These are phyloP conservation scores for Cenchrus purpureus DNA, from an alignment of 176 grass and related monocot genomes.

Conservation along the genomic window DNA sequence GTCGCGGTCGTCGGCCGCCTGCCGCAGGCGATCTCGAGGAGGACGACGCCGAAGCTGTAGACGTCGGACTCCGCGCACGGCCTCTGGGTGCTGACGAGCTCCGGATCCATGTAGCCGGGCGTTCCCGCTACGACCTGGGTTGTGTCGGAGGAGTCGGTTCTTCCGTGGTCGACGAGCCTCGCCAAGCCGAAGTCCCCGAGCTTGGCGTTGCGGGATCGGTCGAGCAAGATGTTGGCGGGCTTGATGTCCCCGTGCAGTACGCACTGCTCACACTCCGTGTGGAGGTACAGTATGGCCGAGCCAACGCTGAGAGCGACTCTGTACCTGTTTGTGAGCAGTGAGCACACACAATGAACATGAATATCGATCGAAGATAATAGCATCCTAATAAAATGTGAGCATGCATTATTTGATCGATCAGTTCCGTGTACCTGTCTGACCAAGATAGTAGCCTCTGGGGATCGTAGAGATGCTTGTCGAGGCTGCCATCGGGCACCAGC, in stretches of 20 bases:
- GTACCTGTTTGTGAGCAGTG: background rate
- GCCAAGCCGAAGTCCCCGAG: background rate
- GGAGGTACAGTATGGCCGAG: background rate
- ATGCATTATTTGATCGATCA: no score
- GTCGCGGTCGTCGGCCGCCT: background rate
- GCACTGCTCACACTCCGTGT: background rate
- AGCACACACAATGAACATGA: no score
- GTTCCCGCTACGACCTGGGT: slow-evolving; percentile 8
- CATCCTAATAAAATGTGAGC: no score
- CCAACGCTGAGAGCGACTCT: background rate
- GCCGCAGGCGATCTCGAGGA: slow-evolving; percentile 4
- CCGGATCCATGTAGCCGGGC: background rate
- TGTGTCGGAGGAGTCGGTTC: background rate
- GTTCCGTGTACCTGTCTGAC: background rate
- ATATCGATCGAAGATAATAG: no score
- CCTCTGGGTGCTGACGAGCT: background rate
- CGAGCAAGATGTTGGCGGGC: slow-evolving; percentile 18
- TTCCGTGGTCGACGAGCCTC: background rate
- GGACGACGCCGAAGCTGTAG: slow-evolving; percentile 46
- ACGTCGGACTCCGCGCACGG: slow-evolving; percentile 14
- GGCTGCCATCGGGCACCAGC: slow-evolving; percentile 40
- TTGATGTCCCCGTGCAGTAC: slow-evolving; percentile 10
- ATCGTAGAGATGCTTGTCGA: slow-evolving; percentile 18
- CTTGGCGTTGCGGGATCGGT: background rate
- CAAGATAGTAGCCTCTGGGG: background rate